Base-by-base conservation (phyloP, 352 stramenopile genomes). In the Pythium apleroticum region DNA sequence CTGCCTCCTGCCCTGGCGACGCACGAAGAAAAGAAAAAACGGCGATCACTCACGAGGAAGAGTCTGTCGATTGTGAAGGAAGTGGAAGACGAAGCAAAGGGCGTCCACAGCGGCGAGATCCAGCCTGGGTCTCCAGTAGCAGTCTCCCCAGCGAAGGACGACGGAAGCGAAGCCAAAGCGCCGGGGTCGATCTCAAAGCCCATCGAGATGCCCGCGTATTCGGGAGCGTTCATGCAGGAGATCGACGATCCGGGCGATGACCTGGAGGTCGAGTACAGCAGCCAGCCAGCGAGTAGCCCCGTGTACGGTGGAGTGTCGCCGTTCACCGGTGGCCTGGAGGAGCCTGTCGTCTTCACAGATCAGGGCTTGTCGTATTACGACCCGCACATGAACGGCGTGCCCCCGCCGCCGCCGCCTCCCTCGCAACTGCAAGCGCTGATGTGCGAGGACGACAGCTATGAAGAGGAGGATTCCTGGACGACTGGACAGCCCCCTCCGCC, bases 201-300 rank as follows among this genome's bases (percentile, higher is more conserved):
- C 15, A 45, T 31, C 22, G 68, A 46, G 54, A 48, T 39, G 49
- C 58, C 60, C 24, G 39, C 24, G 39, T 63, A 68, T 12, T 60
- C 69, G 0, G 80, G 77, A 1, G 80, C 80, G 1, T 88, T 88
- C 65, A 88, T 88, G 80, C 75, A 88, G 37, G 80, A 88, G 66
- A 82, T 88, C 50, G 72, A 84, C 7, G 80, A 83, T 31, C 77
- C 63, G 5, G 61, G 61, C 12, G 63, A 65, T 17, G 56, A 61
- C 19, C 27, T 56, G 5, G 25, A 80, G 31, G 72, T 81, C 37
- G 62, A 74, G 11, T 63, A 65, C 15, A 41, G 7, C 28, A 57
- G 1, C 59, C 65, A 46, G 5, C 39, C 14, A 24, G 39, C 39
- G 3, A 46, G 17, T 24, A 46, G 17, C 9, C 39, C 39, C 17